A percentile compares a stretch with the other conserved stretches of the same genome.
phyloP scores from a whole-genome alignment of 2,329 filamentous ascomycete species.

The Fusarium denticulatum region DNA sequence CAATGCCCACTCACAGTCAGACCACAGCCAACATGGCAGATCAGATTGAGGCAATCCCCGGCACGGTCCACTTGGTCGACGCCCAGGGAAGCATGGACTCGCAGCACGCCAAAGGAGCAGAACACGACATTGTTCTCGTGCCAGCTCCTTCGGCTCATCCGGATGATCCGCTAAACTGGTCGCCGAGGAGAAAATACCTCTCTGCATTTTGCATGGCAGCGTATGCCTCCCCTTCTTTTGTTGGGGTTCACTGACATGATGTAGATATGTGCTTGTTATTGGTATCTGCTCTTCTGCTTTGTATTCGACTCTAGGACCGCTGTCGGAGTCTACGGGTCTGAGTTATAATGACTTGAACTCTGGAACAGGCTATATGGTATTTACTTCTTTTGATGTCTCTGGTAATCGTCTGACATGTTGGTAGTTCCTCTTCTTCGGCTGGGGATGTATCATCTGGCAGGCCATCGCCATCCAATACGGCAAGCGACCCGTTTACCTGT shows the following conservation, averaged over 20 bases:
- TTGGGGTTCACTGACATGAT: background rate
- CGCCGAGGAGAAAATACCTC: background rate
- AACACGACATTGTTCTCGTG: background rate
- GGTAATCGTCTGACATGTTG: background rate
- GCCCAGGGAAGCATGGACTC: background rate
- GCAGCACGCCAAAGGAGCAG: background rate
- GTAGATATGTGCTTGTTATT: background rate
- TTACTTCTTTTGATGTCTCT: rapidly evolving
- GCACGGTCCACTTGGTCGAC: background rate
- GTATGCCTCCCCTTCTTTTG: background rate
- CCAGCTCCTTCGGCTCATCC: background rate
- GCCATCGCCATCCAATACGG: background rate
- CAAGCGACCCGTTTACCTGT: rapidly evolving
- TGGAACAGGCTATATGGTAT: background rate
- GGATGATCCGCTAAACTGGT: background rate
- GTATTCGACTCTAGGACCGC: background rate
- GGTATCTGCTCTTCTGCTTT: background rate
- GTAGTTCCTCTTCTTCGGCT: background rate
- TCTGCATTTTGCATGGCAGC: background rate
- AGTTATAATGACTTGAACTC: background rate
- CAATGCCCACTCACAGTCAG: background rate
- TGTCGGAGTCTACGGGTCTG: background rate
- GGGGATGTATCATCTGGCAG: background rate
- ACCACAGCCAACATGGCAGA: background rate
- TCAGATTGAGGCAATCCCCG: background rate